These are phyloP conservation scores for Rubia peregrina DNA, from an alignment of 305 asterid species.

Conservation along the genomic window DNA sequence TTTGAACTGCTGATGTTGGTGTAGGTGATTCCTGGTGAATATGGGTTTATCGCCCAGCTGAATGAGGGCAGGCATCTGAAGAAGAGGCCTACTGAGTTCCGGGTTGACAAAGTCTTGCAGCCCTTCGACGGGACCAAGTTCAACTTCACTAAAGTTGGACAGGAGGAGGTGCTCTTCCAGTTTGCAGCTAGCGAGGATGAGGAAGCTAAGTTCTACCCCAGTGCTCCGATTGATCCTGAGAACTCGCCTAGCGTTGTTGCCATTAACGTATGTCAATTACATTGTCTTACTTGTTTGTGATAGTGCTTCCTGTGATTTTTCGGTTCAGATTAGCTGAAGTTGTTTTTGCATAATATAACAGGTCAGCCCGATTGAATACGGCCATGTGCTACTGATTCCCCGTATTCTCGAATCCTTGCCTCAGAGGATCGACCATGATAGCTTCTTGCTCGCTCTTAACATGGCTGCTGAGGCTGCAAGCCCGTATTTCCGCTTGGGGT, in stretches of 20 bases:
- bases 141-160: constrained; percentile 83
- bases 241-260: constrained; percentile 71
- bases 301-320: background rate
- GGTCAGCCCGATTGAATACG: constrained; percentile 94
- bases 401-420: constrained; percentile 63
- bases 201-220: constrained; percentile 44
- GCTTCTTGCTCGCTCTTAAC: constrained; percentile 75
- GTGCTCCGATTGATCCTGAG: constrained; percentile 49
- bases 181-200: constrained; percentile 46
- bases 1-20: background rate
- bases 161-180: constrained; percentile 75
- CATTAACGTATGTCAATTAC: constrained; percentile 50
- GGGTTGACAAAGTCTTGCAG: constrained; percentile 79
- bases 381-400: constrained; percentile 81
- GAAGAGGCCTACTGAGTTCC: constrained; percentile 94
- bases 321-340: constrained; percentile 5
- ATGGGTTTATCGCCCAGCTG: constrained; percentile 82
- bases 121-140: constrained; percentile 76
- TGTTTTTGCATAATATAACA: constrained; percentile 26
- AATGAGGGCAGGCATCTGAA: constrained; percentile 92
- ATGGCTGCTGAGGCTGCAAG: constrained; percentile 74
- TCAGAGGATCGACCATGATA: constrained; percentile 67
- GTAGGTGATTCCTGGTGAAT: constrained; percentile 79
- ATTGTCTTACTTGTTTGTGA: background rate
- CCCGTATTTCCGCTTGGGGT: constrained; percentile 79